Percentiles rank a stretch among this genome's conserved stretches.
phyloP scores from a whole-genome alignment of 2,329 filamentous ascomycete species.

The Zymoseptoria crescenta region DNA sequence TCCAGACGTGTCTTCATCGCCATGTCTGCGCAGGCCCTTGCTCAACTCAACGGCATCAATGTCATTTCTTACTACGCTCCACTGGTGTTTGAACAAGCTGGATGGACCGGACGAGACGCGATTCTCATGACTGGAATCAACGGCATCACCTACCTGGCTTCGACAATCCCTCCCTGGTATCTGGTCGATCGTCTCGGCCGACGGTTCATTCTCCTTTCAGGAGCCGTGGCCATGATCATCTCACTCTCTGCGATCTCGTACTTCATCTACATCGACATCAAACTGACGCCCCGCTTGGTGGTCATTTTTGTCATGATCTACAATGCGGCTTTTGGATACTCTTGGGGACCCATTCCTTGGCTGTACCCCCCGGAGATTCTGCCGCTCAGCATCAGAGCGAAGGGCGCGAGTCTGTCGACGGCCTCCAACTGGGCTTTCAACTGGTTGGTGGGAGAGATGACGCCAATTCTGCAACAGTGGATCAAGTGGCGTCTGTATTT shows the following conservation, averaged over 20 bases:
- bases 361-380: constrained; percentile 98
- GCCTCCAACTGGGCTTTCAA: constrained; percentile 98
- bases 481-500: constrained; percentile 94
- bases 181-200: constrained; percentile 88
- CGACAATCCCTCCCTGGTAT: constrained; percentile 95
- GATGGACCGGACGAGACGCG: constrained; percentile 85
- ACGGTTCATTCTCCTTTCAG: constrained; percentile 79
- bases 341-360: constrained; percentile 98
- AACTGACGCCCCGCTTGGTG: constrained; percentile 70
- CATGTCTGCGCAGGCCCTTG: constrained; percentile 94
- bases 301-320: constrained; percentile 97
- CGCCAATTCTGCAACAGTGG: constrained; percentile 80
- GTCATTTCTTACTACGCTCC: constrained; percentile 99
- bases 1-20: constrained; percentile 90
- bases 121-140: constrained; percentile 98
- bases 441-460: constrained; percentile 93
- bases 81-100: constrained; percentile 90
- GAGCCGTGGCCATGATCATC: constrained; percentile 80
- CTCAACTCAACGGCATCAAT: constrained; percentile 97
- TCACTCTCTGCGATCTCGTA: constrained; percentile 87
- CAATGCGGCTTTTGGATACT: constrained; percentile 92
- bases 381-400: constrained; percentile 90
- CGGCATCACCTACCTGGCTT: constrained; percentile 79
- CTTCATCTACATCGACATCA: constrained; percentile 83
- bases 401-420: constrained; percentile 92